phyloP scores from a whole-genome alignment of 352 stramenopile genomes.

The Thalassiosira mediterranea region DNA sequence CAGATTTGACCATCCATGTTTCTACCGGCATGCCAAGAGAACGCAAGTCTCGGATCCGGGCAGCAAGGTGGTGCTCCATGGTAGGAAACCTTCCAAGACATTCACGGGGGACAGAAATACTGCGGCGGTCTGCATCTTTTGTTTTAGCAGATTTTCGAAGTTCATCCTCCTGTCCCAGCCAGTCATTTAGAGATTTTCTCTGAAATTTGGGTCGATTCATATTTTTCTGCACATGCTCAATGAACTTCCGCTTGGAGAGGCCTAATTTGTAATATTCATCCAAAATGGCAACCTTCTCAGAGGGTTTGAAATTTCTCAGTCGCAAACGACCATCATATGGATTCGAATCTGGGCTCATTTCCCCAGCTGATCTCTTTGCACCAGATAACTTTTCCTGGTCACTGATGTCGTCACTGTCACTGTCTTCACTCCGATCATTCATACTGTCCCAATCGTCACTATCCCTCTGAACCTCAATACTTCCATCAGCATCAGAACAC shows the following conservation, averaged over 20 bases:
- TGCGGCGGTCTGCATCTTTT: neutral
- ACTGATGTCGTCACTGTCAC: neutral
- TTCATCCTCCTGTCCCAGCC: neutral
- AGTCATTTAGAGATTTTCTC: neutral
- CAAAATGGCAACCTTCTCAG: neutral
- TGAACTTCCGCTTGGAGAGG: neutral
- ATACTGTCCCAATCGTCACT: no score
- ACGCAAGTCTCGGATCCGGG: neutral
- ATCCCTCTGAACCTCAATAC: no score
- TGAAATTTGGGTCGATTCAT: neutral
- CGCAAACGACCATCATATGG: neutral
- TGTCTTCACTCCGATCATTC: no score
- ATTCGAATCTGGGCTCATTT: no score
- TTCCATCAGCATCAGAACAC: no score
- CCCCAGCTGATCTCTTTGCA: no score
- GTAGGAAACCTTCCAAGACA: neutral
- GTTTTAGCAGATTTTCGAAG: neutral
- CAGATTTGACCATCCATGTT: constrained; percentile 16
- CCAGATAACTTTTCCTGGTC: no score
- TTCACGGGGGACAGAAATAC: neutral
- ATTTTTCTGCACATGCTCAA: neutral
- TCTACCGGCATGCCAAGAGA: neutral
- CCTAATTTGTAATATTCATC: neutral
- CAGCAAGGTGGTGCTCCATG: neutral
- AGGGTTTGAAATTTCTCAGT: neutral